Base-by-base conservation (phyloP, 2,329 filamentous ascomycete genomes). In the Plectosphaerella sp. region DNA sequence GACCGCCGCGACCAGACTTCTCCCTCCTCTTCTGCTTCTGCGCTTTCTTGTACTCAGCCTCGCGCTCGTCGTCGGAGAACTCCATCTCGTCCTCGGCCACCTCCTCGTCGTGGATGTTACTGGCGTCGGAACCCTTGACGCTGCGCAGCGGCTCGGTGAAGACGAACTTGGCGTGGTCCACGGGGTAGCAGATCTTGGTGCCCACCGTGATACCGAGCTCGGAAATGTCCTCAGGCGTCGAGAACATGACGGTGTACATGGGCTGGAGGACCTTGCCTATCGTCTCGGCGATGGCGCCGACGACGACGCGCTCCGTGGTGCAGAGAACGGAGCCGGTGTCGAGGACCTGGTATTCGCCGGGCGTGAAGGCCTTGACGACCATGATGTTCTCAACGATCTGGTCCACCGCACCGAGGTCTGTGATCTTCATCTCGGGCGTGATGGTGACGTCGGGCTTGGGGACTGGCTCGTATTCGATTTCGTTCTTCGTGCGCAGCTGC, bases 31-130 rank as follows among this genome's bases (percentile, higher is more conserved):
- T 87, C 57, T 84, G 79, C 70, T 91, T 91, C 49, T 83, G 61
- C 54, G 79, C 78, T 52, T 81, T 75, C 72, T 88, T 95, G 65
- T 91, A 84, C 61, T 91, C 89, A 8, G 88, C 87, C 69, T 99
- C 94, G 60, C 89, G 88, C 70, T 99, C 94, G 62, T 99, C 94
- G 60, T 99, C 94, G 0, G 93, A 97, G 67, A 97, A 97, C 65
- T 97, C 94, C 60, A 91, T 82, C 66, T 97, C 93, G 37, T 96
- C 89, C 33, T 88, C 87, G 15, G 74, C 84, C 8, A 91, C 80
- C 71, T 97, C 93, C 67, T 99, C 94, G 60, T 97, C 94, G 68
- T 96, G 88, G 51, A 96, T 79, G 65, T 97, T 97, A 49, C 91
- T 96, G 9, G 94, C 93, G 68, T 99, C 94, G 10, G 91, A 94